Evolutionary conservation across 192 early-diverging fungal genomes (phyloP), one percentile per base, ranked within the genome.

Genomic region (Endogone sp.): DNA sequence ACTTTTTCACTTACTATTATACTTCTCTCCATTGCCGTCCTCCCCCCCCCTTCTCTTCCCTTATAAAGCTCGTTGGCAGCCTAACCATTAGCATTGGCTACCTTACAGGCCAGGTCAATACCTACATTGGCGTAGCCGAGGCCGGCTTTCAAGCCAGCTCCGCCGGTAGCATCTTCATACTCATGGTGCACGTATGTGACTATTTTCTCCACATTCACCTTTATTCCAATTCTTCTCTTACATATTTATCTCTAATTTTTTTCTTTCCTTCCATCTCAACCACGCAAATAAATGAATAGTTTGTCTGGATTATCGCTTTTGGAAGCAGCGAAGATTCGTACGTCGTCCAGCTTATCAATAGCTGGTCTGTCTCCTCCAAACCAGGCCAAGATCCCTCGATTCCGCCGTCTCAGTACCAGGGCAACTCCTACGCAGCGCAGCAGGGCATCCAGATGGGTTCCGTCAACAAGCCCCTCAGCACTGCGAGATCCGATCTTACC

Each of bases 221-320:
- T 63, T 60, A 70, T 24, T 29, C 56, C 29, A 64, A 27, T 55
- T 61, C 59, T 57, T 69, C 27, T 65, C 22, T 65, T 26, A 28
- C 66, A 44, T 61, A 72, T 65, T 65, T 59, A 25, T n/a, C n/a
- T n/a, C n/a, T n/a, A n/a, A n/a, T n/a, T n/a, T n/a, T n/a, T n/a
- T n/a, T n/a, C n/a, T n/a, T n/a, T n/a, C n/a, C n/a, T n/a, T n/a
- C n/a, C n/a, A n/a, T n/a, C n/a, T n/a, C n/a, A n/a, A n/a, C n/a
- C n/a, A n/a, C n/a, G n/a, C n/a, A n/a, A n/a, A n/a, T n/a, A n/a
- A n/a, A n/a, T n/a, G n/a, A n/a, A n/a, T n/a, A n/a, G 71, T 85
- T 89, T 68, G 74, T 89, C 28, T 92, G 88, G 91, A 76, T 91
- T 27, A 71, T 89, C 25, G 79, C 81, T n/a, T 85, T 92, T 60